A percentile compares a stretch with the other conserved stretches of the same genome.
phyloP scores from a whole-genome alignment of 345 rosid species.

The Salix caprea region DNA sequence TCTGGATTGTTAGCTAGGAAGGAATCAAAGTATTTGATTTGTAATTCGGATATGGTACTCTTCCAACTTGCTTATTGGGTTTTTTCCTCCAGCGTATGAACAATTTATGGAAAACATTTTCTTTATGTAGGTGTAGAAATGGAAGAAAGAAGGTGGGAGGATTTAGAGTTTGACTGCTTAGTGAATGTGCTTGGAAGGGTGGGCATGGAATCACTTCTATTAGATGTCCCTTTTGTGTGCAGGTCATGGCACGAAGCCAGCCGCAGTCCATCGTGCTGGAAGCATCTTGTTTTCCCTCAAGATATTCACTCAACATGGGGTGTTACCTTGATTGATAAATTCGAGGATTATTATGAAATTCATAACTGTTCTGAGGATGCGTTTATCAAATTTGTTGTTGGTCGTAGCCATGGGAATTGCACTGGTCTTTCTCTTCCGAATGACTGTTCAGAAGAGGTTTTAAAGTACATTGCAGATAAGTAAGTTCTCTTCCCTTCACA shows the following conservation, averaged over 20 bases:
- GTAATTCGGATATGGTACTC: no score
- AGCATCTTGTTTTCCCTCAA: not conserved
- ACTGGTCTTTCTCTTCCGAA: not conserved
- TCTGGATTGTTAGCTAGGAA: no score
- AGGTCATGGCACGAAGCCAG: constrained; percentile 13
- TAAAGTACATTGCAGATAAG: no score
- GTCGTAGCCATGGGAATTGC: not conserved
- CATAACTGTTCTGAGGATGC: not conserved
- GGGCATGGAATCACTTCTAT: constrained; percentile 3
- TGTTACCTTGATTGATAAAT: not conserved
- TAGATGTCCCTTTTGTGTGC: constrained; percentile 15
- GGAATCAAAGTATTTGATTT: no score
- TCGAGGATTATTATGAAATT: not conserved
- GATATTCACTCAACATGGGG: no score
- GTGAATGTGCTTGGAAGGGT: constrained; percentile 7
- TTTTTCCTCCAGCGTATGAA: no score
- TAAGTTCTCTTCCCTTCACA: no score
- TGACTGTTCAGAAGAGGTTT: no score
- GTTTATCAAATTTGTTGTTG: not conserved
- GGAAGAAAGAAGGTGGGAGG: constrained; percentile 13
- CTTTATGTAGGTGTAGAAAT: not conserved
- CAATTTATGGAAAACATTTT: not conserved
- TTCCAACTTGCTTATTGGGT: no score
- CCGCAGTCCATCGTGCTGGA: constrained; percentile 4
- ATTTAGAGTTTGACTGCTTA: constrained; percentile 5